Base-by-base conservation (phyloP, 139 green algal genomes). In the Picochlorum sp. region DNA sequence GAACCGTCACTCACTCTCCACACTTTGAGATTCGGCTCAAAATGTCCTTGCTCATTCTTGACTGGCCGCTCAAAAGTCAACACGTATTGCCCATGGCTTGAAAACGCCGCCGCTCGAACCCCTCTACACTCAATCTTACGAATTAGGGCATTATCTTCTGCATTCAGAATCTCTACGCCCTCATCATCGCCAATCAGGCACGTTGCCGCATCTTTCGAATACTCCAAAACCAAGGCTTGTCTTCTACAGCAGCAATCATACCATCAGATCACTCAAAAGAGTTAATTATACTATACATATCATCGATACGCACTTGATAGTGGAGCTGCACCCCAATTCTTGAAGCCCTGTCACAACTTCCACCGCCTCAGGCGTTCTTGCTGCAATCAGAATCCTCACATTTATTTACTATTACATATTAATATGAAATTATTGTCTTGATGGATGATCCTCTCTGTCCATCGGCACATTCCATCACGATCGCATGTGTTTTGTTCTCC, bases 51-150 rank as follows among this genome's bases (percentile, higher is more conserved):
- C 16, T 70, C 66, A 9, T 72, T 69, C 51, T 86, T 84, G 28
- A 52, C 45, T 0, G 84, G 77, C 51, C 79, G 74, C 59, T 86
- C 76, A 45, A 72, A 86, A 8, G 82, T 88, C 34, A 81, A 52
- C 11, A 94, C 23, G 69, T 74, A 88, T 28, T 49, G 66, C 21
- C 65, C 69, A 4, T 58, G 49, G 2, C 71, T 73, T 23, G 75
- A 85, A 10, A 86, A 73, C 0, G 75, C 62, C 3, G 66, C 56
- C 24, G 85, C 72, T 62, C 80, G 37, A 4, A 77, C 45, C 7
- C 65, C 65, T 9, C 62, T 57, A 24, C 75, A 60, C 0, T 59
- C 30, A 47, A 87, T 49, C 9, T 31, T 60, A 21, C 14, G 24
- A 16, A 70, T 60, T 61, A 74, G 41, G 14, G 34, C 14, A 3